Percentiles rank a stretch among this genome's conserved stretches.
Evolutionary conservation across 1,284 basidiomycete genomes (phyloP).

Genomic region (Coniferiporia weirii): DNA sequence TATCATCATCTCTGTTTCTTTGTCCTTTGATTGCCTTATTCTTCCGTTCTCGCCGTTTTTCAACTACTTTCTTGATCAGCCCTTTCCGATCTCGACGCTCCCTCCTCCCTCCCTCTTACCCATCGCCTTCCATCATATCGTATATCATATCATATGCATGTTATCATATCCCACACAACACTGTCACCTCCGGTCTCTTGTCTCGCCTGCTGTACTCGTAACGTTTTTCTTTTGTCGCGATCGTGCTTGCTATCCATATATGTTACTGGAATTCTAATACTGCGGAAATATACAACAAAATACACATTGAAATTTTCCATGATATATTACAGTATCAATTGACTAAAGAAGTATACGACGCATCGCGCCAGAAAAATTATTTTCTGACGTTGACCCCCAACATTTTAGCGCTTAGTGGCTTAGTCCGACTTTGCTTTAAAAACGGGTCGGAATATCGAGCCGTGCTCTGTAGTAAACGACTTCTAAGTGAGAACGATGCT

Average conservation of each 20-base stretch:
- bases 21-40: conserved; percentile 16
- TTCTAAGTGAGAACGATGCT: conserved; percentile 10
- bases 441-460: conserved; percentile 17
- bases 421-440: conserved; percentile 9
- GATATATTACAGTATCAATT: not conserved
- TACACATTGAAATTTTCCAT: not conserved
- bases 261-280: conserved; percentile 9
- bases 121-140: not conserved
- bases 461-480: conserved; percentile 11
- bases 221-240: not conserved
- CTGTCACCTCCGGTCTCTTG: not conserved
- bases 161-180: conserved; percentile 13
- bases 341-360: not conserved
- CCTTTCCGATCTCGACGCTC: not conserved
- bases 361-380: not conserved
- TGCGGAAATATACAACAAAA: conserved; percentile 6
- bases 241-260: conserved; percentile 11
- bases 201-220: conserved; percentile 13
- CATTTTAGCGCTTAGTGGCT: conserved; percentile 11
- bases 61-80: not conserved
- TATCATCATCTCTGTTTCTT: conserved; percentile 28
- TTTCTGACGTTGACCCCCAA: conserved; percentile 15
- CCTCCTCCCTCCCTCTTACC: not conserved
- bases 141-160: conserved; percentile 19
- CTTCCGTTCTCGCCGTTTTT: not conserved